Evolutionary conservation across 106 monocot genomes (phyloP).

Genomic region (Hemerocallis citrina): DNA sequence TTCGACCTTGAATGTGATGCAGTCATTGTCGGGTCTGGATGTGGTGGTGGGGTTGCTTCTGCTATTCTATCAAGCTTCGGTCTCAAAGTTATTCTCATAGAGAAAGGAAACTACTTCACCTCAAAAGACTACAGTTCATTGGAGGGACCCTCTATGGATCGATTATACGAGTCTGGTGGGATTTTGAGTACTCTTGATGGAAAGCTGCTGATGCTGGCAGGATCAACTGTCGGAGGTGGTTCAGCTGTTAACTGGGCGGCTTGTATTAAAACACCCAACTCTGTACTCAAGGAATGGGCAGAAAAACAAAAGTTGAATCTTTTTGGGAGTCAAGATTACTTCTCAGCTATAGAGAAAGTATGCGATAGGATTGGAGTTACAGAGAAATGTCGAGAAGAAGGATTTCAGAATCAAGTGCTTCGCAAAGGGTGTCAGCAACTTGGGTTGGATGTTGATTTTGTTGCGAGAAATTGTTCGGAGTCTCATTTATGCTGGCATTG

Average conservation of each 20-base stretch:
- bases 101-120: constrained; percentile 81
- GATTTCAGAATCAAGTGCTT: constrained; percentile 65
- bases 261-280: constrained; percentile 37
- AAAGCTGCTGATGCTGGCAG: constrained; percentile 36
- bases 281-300: constrained; percentile 53
- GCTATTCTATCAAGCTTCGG: constrained; percentile 56
- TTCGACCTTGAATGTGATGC: constrained; percentile 55
- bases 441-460: constrained; percentile 43
- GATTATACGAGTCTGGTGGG: constrained; percentile 48
- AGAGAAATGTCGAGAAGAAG: constrained; percentile 42
- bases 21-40: constrained; percentile 64
- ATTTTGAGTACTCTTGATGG: constrained; percentile 17
- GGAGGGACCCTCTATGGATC: constrained; percentile 35
- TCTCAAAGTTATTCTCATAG: constrained; percentile 55
- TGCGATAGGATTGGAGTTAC: constrained; percentile 63
- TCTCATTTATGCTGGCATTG: constrained; percentile 65
- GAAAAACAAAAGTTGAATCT: constrained; percentile 25
- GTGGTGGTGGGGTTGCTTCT: constrained; percentile 75
- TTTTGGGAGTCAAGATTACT: constrained; percentile 29
- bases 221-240: constrained; percentile 56
- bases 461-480: constrained; percentile 51
- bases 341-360: constrained; percentile 55
- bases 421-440: constrained; percentile 66
- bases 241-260: constrained; percentile 64
- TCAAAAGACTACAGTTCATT: constrained; percentile 48